Evolutionary conservation across 352 stramenopile species (phyloP).

Genomic region (Phytophthora vignae): DNA sequence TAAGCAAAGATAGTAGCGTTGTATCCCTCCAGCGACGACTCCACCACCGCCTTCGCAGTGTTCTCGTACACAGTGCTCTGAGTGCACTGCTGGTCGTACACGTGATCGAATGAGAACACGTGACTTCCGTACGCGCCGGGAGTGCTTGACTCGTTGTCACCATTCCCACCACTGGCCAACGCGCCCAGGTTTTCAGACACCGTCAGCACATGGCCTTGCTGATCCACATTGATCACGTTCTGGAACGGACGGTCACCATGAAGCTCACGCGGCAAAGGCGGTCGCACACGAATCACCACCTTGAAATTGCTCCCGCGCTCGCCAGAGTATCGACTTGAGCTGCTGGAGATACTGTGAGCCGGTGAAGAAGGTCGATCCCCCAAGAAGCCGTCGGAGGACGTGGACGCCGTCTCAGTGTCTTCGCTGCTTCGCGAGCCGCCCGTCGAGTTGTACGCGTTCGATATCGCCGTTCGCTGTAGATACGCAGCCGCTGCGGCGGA

Average conservation of each 20-base stretch:
- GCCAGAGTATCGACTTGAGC: constrained; percentile 37
- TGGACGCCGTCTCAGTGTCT: constrained; percentile 72
- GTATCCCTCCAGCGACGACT: constrained; percentile 93
- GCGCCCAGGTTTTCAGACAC: constrained; percentile 88
- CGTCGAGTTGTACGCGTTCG: constrained; percentile 63
- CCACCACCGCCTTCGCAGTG: constrained; percentile 92
- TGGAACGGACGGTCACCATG: constrained; percentile 90
- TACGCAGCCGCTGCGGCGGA: constrained; percentile 19
- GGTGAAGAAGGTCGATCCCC: constrained; percentile 48
- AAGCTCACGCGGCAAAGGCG: constrained; percentile 88
- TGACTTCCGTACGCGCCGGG: constrained; percentile 84
- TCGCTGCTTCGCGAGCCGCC: constrained; percentile 32
- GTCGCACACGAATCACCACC: constrained; percentile 93
- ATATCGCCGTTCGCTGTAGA: constrained; percentile 73
- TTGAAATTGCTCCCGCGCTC: constrained; percentile 90
- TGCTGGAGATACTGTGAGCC: constrained; percentile 43
- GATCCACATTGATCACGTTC: constrained; percentile 91
- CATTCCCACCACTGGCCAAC: constrained; percentile 42
- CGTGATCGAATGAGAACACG: constrained; percentile 95
- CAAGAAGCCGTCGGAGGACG: constrained; percentile 55
- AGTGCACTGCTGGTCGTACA: constrained; percentile 93
- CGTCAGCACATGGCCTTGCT: constrained; percentile 86
- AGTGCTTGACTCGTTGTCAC: constrained; percentile 23
- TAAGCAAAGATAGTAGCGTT: constrained; percentile 94
- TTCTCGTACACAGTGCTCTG: constrained; percentile 95